Percentiles rank a stretch among this genome's conserved stretches.
These are phyloP conservation scores for Funneliformis caledonium DNA, from an alignment of 371 early-diverging fungal genomes.

Conservation along the genomic window DNA sequence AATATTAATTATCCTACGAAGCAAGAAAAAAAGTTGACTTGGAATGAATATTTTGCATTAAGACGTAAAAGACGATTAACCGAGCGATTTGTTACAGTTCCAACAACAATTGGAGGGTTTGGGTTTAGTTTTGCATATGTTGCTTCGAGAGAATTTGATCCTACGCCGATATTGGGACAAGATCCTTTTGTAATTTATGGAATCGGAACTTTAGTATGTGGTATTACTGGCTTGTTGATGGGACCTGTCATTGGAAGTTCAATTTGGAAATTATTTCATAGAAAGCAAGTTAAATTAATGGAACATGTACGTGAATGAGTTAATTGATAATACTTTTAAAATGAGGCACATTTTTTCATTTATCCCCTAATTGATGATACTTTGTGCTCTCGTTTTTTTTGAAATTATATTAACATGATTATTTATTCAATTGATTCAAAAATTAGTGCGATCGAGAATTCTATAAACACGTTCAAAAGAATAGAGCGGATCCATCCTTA, in stretches of 20 bases:
- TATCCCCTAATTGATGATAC: too few relatives aligned
- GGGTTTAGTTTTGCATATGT: slow-evolving; percentile 25
- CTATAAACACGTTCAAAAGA: slow-evolving; percentile 76
- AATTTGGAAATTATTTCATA: slow-evolving; percentile 67
- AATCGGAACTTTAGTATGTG: slow-evolving; percentile 65
- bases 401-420: not conserved
- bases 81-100: slow-evolving; percentile 17
- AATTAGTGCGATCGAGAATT: slow-evolving; percentile 74
- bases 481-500: slow-evolving; percentile 79
- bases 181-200: slow-evolving; percentile 50
- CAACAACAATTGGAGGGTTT: slow-evolving; percentile 10
- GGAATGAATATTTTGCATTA: slow-evolving; percentile 42
- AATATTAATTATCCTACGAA: not conserved
- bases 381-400: too few relatives aligned
- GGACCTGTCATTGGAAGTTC: slow-evolving; percentile 74
- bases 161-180: slow-evolving; percentile 33
- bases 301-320: slow-evolving; percentile 52
- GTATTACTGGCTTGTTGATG: slow-evolving; percentile 66
- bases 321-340: too few relatives aligned
- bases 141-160: slow-evolving; percentile 33
- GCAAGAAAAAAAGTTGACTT: slow-evolving; percentile 42
- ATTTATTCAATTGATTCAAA: not conserved
- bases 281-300: slow-evolving; percentile 58
- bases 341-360: too few relatives aligned
- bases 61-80: not conserved